Base-by-base conservation (phyloP, 2,329 filamentous ascomycete genomes). In the Penicillium vulpinum region DNA sequence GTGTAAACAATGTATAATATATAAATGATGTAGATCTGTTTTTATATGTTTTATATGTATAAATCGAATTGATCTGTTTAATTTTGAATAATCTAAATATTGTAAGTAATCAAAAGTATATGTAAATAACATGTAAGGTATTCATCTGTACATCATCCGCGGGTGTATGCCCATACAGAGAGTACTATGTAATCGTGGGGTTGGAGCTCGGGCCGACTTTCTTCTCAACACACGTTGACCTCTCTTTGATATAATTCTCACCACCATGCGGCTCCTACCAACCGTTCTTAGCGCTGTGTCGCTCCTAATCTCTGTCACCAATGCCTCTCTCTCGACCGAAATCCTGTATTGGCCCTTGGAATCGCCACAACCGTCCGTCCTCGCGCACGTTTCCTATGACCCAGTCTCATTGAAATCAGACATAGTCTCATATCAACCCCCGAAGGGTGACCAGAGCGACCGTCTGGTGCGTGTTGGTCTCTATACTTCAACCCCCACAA, bases 381-480 rank as follows among this genome's bases (percentile, higher is more conserved):
- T 80, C 40, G 77, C 75, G 24, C 73, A 70, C 54, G 63, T 79
- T 57, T 70, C 73, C 47, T 79, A 79, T 58, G 73, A 78, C 56
- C 72, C 75, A 6, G 55, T 63, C 15, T 72, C 73, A 7, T 64
- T 73, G 38, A 69, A 70, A 24, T 69, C 74, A 39, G 65, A 71
- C 28, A 62, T 79, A 11, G 58, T 73, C 11, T 73, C 75, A 18
- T 79, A 76, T 63, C 69, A 72, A 5, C 73, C 75, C 31, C 75
- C 76, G 8, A 59, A 57, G 49, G 29, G 26, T 44, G 29, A 64
- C 46, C 39, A 54, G 38, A 73, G 80, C 63, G 74, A 80, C 52
- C 77, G 80, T 66, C 80, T 85, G 61, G 73, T 83, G 44, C 79
- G 81, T 38, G 74, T 85, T 7, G 83, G 81, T 57, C 78, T 83